Evolutionary conservation across 805 yeast species (phyloP).

Genomic region (Candida glaebosa): DNA sequence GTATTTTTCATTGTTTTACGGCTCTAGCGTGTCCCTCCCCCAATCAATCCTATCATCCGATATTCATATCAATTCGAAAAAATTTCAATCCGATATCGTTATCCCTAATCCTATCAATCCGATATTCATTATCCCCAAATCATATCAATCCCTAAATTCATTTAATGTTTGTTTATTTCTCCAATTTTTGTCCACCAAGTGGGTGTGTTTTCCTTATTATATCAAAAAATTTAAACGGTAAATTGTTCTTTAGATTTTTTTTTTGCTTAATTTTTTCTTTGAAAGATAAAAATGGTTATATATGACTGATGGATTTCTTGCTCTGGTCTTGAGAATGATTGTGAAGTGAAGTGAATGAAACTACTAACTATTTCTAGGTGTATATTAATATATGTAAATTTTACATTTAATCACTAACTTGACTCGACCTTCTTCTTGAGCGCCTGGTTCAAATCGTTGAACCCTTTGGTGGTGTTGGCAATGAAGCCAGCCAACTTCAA

Average conservation of each 20-base stretch:
- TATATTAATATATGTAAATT: no score
- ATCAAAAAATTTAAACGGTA: constrained; percentile 4
- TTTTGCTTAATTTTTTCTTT: constrained; percentile 4
- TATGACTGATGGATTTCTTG: constrained; percentile 2
- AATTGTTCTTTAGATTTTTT: constrained; percentile 2
- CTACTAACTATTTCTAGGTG: neutral
- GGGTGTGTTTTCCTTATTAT: neutral
- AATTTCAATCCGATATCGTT: no score
- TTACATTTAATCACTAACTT: neutral
- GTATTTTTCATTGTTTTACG: no score
- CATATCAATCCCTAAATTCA: constrained; percentile 4
- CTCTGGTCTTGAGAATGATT: constrained; percentile 6
- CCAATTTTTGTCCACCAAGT: neutral
- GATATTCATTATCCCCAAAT: neutral
- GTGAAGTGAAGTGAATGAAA: constrained; percentile 1
- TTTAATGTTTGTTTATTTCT: constrained; percentile 1
- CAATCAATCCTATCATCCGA: no score
- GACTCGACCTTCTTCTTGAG: constrained; percentile 1
- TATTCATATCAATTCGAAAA: no score
- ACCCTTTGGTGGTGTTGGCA: neutral
- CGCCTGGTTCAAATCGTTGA: constrained; percentile 1
- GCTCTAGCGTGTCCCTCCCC: no score
- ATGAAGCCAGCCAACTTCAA: neutral
- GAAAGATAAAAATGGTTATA: constrained; percentile 4
- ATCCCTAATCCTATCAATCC: no score